These are phyloP conservation scores for Aspergillus sp. DNA, from an alignment of 2,329 filamentous ascomycete species.

Conservation along the genomic window DNA sequence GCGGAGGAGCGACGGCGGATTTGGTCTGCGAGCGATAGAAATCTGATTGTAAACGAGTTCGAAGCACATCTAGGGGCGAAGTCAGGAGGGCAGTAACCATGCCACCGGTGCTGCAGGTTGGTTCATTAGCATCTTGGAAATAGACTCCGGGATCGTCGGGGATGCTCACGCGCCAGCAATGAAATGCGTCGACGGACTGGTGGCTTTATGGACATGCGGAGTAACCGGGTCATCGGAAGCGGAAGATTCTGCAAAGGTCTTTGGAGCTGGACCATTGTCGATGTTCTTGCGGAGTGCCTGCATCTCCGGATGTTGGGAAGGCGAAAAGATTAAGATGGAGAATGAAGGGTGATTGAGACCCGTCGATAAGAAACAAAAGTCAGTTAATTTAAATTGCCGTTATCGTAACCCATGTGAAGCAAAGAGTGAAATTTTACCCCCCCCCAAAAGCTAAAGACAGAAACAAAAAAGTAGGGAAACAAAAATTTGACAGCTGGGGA, in stretches of 20 bases:
- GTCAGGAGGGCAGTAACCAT: conserved; percentile 88
- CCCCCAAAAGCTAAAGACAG: neutral
- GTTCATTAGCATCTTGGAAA: neutral
- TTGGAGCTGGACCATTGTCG: neutral
- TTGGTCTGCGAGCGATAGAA: conserved; percentile 76
- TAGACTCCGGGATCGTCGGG: neutral
- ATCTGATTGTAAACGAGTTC: conserved; percentile 92
- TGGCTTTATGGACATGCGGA: neutral
- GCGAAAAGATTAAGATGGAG: neutral
- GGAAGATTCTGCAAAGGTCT: neutral
- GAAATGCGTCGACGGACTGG: conserved; percentile 18
- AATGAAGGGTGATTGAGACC: neutral
- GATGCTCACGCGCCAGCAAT: conserved; percentile 35
- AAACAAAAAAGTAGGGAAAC: neutral
- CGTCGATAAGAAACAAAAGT: neutral
- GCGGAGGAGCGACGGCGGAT: conserved; percentile 57
- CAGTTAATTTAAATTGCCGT: neutral
- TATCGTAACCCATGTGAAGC: neutral
- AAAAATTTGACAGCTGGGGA: neutral
- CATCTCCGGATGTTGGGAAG: neutral
- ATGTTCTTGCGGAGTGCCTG: neutral
- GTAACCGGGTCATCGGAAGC: neutral
- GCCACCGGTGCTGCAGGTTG: conserved; percentile 56
- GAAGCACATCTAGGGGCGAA: conserved; percentile 94
- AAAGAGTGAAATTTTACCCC: neutral